Evolutionary conservation across 176 grass and related monocot species (phyloP), one percentile per base, ranked within the genome.

Genomic region (Thinopyrum elongatum): DNA sequence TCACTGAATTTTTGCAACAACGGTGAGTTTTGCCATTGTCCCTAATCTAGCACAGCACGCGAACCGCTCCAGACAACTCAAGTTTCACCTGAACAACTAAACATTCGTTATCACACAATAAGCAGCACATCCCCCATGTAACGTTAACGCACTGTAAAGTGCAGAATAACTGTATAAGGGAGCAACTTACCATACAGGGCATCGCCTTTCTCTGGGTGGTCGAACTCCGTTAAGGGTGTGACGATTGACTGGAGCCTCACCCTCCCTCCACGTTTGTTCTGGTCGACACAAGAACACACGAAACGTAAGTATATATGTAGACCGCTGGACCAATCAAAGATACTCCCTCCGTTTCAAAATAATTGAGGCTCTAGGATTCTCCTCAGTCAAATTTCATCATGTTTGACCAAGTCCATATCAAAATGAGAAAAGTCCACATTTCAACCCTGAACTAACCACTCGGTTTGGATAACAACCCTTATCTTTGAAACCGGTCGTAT

Each of bases 131-230:
- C 11, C 53, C 25, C 15, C 72, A 76, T 47, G 57, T 63, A 74
- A 29, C 28, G 70, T 16, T 31, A 60, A 28, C 35, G 1, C 51
- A 77, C 6, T 25, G 30, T 19, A 31, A 31, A 38, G 7, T 38
- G 35, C 35, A 17, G 33, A 63, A 65, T 41, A 44, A 53, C 4
- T 53, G 57, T 55, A 73, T 12, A 17, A 44, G 39, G 33, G 33
- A 82, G 65, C n/a, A 31, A 84, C 90, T 90, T 22, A 95, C 95
- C 95, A 25, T 98, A 88, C 57, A 95, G 57, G 21, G 95, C 95
- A 60, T 98, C 95, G 13, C 95, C 95, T 92, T 98, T 98, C 76
- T 98, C 93, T 23, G 91, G 74, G 82, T 98, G 93, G 88, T 98
- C 91, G 47, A 95, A 98, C 38, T 98, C 95, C 0, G 88, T 92